These are phyloP conservation scores for Xylariaceae sp. DNA, from an alignment of 2,329 filamentous ascomycete genomes.

Conservation along the genomic window DNA sequence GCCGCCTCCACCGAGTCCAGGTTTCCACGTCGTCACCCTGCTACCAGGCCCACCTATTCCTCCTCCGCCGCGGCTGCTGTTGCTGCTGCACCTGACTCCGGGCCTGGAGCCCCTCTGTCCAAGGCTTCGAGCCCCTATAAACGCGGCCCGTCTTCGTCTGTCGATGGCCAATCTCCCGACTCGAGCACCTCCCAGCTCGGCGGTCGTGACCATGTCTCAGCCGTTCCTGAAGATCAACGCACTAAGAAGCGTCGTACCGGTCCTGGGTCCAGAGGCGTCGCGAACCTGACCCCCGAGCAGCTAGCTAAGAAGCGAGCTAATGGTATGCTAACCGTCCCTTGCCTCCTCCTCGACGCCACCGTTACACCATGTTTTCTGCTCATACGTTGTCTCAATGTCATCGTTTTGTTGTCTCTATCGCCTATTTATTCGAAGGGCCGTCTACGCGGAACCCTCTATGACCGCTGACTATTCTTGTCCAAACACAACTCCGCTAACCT, in stretches of 20 bases:
- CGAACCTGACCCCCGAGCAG: slow-evolving; percentile 75
- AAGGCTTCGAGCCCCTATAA: slow-evolving; percentile 28
- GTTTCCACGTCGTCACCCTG: slow-evolving; percentile 22
- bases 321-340: slow-evolving; percentile 46
- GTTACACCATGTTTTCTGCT: background rate
- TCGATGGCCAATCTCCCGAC: slow-evolving; percentile 34
- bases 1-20: slow-evolving; percentile 23
- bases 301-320: slow-evolving; percentile 70
- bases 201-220: slow-evolving; percentile 18
- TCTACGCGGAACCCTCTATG: background rate
- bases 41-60: background rate
- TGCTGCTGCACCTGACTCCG: slow-evolving; percentile 4
- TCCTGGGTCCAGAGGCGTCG: slow-evolving; percentile 56
- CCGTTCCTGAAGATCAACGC: slow-evolving; percentile 35
- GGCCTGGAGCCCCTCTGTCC: background rate
- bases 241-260: slow-evolving; percentile 55
- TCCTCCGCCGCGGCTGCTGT: slow-evolving; percentile 2
- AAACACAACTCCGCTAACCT: slow-evolving; percentile 2
- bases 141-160: slow-evolving; percentile 29
- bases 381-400: background rate
- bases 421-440: background rate
- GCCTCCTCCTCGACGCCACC: background rate
- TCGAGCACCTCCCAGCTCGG: slow-evolving; percentile 29
- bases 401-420: background rate
- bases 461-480: background rate